Percentiles rank a stretch among this genome's conserved stretches.
Conservation (phyloP, 2,329 filamentous ascomycete species). For the Cladosporium sp. region DNA sequence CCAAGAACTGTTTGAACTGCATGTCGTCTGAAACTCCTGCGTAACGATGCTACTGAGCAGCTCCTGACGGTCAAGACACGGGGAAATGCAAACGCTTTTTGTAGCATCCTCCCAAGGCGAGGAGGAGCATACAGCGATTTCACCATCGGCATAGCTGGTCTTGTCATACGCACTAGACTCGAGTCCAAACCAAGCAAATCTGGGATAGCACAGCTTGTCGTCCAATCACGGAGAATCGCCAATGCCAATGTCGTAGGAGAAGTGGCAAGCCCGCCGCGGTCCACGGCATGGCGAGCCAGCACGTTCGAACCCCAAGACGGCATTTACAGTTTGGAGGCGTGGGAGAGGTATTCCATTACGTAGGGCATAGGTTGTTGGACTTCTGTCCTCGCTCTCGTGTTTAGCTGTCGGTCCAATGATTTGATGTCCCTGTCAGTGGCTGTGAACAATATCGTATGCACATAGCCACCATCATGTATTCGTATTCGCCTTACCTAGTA, state of each 20-base stretch:
- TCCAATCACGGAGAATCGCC: background rate
- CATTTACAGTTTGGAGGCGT: conserved; percentile 4
- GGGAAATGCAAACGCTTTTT: background rate
- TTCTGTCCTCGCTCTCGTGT: background rate
- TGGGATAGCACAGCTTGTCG: background rate
- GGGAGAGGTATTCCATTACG: background rate
- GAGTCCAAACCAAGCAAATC: conserved; percentile 4
- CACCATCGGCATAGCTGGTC: conserved; percentile 1
- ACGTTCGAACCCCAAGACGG: background rate
- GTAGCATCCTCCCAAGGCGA: background rate
- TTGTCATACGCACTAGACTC: conserved; percentile 13
- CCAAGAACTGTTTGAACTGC: conserved; percentile 37
- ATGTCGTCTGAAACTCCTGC: conserved; percentile 22
- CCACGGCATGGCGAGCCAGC: background rate
- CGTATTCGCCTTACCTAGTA: no score
- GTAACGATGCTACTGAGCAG: background rate
- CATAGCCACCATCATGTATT: background rate
- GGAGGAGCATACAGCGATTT: conserved; percentile 8
- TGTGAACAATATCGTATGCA: background rate
- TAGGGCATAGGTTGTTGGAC: background rate
- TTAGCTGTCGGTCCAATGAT: background rate
- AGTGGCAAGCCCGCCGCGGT: conserved; percentile 3
- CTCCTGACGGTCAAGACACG: background rate
- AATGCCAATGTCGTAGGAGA: conserved; percentile 3
- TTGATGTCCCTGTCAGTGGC: background rate